These are phyloP conservation scores for rapeseed (Brassica napus) DNA, from an alignment of 345 rosid species.

Conservation along the genomic window DNA sequence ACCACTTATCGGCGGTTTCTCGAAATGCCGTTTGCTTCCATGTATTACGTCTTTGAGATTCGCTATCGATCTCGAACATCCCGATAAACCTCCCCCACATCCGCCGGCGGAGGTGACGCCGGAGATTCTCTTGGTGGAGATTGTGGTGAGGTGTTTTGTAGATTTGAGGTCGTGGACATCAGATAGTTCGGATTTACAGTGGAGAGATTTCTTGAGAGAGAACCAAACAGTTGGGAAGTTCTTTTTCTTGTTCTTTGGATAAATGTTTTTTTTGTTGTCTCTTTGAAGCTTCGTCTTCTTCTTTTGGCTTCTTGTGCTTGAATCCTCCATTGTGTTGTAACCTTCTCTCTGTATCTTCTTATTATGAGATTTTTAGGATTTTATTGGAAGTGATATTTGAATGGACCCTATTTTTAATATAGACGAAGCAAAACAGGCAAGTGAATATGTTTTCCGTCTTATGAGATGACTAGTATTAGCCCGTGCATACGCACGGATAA, in stretches of 20 bases:
- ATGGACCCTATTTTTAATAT: neutral
- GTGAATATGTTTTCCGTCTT: neutral
- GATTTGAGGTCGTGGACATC: slow-evolving; percentile 62
- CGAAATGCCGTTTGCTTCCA: slow-evolving; percentile 93
- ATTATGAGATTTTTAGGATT: slow-evolving; percentile 2
- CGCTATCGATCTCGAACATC: slow-evolving; percentile 97
- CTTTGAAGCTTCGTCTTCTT: slow-evolving; percentile 23
- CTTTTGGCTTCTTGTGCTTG: slow-evolving; percentile 33
- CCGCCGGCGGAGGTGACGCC: slow-evolving; percentile 32
- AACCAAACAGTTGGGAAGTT: slow-evolving; percentile 78
- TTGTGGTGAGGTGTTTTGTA: slow-evolving; percentile 53
- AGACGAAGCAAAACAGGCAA: slow-evolving; percentile 2
- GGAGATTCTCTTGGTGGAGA: slow-evolving; percentile 53
- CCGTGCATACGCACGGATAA: too few species aligned
- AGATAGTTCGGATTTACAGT: slow-evolving; percentile 61
- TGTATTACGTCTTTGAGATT: slow-evolving; percentile 97
- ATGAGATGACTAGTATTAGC: too few species aligned
- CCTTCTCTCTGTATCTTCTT: slow-evolving; percentile 17
- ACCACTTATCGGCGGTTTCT: slow-evolving; percentile 76
- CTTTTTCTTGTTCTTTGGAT: neutral
- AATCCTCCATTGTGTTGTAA: slow-evolving; percentile 32
- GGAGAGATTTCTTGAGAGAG: slow-evolving; percentile 63
- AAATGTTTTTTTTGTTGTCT: slow-evolving; percentile 11
- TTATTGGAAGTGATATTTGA: slow-evolving; percentile 10
- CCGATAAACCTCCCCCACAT: slow-evolving; percentile 68